These are phyloP conservation scores for Cladophialophora exuberans DNA, from an alignment of 2,329 filamentous ascomycete genomes.

Conservation along the genomic window DNA sequence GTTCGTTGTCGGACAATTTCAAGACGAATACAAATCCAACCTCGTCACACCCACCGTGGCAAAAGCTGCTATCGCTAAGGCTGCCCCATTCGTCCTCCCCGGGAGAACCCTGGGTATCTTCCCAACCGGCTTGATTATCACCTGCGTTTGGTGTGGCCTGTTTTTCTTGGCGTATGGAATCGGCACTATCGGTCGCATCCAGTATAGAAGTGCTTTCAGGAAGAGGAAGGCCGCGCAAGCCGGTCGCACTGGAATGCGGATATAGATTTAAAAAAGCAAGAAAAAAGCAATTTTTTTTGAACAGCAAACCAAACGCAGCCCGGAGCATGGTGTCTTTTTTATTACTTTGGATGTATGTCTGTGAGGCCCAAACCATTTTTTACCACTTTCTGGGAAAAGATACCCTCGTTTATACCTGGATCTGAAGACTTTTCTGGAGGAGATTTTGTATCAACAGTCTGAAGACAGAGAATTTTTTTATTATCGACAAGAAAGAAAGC, in stretches of 20 bases:
- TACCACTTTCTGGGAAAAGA: conserved; percentile 13
- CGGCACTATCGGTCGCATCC: conserved; percentile 39
- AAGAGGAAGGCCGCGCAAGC: conserved; percentile 31
- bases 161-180: conserved; percentile 39
- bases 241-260: conserved; percentile 27
- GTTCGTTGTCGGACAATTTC: conserved; percentile 42
- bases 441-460: not conserved
- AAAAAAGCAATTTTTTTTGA: too few species aligned
- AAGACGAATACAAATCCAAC: conserved; percentile 25
- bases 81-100: conserved; percentile 38
- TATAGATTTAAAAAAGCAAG: conserved; percentile 20
- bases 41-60: conserved; percentile 33
- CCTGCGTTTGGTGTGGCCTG: conserved; percentile 38
- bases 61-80: conserved; percentile 32
- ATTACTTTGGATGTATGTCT: too few species aligned
- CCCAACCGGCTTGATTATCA: conserved; percentile 40
- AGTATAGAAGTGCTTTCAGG: conserved; percentile 40
- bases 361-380: not conserved
- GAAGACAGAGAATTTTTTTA: not conserved
- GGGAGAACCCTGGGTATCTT: conserved; percentile 39
- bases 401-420: conserved; percentile 20
- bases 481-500: not conserved
- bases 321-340: too few species aligned
- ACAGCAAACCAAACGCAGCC: too few species aligned
- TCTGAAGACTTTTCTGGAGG: too few species aligned